phyloP scores from a whole-genome alignment of 2,329 filamentous ascomycete genomes.

The Ceratocystiopsis minuta region DNA sequence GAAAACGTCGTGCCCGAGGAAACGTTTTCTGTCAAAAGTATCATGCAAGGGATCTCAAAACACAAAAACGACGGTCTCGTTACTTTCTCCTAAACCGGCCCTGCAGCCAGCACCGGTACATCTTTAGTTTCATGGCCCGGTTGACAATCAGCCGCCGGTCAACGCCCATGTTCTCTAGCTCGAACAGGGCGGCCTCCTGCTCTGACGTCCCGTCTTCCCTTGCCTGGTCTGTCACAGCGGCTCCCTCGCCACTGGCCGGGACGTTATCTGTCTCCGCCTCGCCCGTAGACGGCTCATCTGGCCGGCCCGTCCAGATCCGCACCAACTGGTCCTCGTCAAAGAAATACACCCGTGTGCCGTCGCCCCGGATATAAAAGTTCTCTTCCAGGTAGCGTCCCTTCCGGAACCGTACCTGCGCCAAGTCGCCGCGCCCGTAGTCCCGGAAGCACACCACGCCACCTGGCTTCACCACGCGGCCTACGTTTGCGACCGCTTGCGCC shows the following conservation, averaged over 20 bases:
- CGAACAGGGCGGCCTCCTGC: slow-evolving; percentile 30
- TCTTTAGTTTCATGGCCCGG: slow-evolving; percentile 75
- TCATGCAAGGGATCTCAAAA: background rate
- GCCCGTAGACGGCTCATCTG: too few species aligned
- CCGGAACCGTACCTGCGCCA: slow-evolving; percentile 93
- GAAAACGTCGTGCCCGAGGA: background rate
- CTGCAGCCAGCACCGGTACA: slow-evolving; percentile 97
- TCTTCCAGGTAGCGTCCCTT: slow-evolving; percentile 87
- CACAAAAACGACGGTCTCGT: background rate
- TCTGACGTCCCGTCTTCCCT: slow-evolving; percentile 2
- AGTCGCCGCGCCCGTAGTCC: slow-evolving; percentile 87
- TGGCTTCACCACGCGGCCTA: slow-evolving; percentile 68
- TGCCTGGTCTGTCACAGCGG: background rate
- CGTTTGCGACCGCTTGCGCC: slow-evolving; percentile 63
- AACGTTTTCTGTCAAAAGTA: too few species aligned
- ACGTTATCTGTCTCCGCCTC: background rate
- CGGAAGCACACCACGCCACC: slow-evolving; percentile 89
- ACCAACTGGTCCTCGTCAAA: slow-evolving; percentile 76
- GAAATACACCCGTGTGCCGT: slow-evolving; percentile 94
- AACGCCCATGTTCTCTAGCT: slow-evolving; percentile 60
- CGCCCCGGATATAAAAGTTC: slow-evolving; percentile 92
- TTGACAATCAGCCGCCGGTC: slow-evolving; percentile 88
- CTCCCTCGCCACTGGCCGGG: background rate
- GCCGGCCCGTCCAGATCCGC: slow-evolving; percentile 50
- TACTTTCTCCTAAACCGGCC: slow-evolving; percentile 57